Evolutionary conservation across 2,329 filamentous ascomycete genomes (phyloP), one percentile per base, ranked within the genome.

Genomic region (Aspergillus fumigatus): DNA sequence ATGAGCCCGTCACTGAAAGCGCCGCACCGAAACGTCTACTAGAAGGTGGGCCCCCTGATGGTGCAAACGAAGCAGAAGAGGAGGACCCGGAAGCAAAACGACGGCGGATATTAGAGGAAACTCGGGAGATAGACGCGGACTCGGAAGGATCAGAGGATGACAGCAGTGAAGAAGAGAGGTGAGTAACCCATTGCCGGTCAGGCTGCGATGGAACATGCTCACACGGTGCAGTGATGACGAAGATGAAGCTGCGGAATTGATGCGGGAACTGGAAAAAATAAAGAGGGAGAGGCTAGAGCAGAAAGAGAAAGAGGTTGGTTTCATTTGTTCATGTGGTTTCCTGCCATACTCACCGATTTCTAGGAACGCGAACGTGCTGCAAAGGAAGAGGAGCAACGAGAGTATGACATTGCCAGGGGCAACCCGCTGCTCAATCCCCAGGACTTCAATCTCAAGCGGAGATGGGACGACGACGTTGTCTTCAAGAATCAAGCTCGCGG

Each of bases 401-500:
- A 96, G 74, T 83, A 86, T 62, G 90, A 97, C 67, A 96, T 97
- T 67, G 93, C 94, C 38, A 79, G 89, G 45, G 94, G 94, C 6
- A 99, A 99, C 72, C 94, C 94, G 41, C 77, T 99, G 52, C 82
- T 99, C 55, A 97, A 97, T 65, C 71, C 82, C 51, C 89, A 90
- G 72, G 92, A 96, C 65, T 97, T 95, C 72, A 92, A 88, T 57
- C 87, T 97, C 69, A 97, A 96, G 62, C 67, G 71, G 11, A 78
- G 92, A 65, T 99, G 94, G 94, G 94, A 99, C 66, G 94, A 99
- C 67, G 94, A 99, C 72, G 94, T 99, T 11, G 92, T 99, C 2
- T 99, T 99, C 79, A 97, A 96, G 80, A 99, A 99, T 74, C 94
- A 99, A 77, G 94, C 93, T 35, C 84, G 94, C 57, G 94, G 93